Evolutionary conservation across 495 filamentous ascomycete species (phyloP), one percentile per base, ranked within the genome.

Genomic region (Corynascus novoguineensis): DNA sequence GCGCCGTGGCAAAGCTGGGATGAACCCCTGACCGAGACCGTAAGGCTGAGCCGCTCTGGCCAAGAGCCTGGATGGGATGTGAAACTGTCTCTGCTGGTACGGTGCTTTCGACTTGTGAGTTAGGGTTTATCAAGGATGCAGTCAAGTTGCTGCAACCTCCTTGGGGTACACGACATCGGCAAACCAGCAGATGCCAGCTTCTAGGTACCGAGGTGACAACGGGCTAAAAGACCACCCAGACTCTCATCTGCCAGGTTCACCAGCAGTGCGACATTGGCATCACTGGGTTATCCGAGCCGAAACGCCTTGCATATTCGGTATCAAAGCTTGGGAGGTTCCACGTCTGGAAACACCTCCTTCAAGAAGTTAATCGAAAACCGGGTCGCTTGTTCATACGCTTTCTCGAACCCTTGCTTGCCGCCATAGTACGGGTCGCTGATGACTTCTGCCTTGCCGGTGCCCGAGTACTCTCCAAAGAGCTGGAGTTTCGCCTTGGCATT

Each of bases 341-440:
- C 68, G 44, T 75, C 68, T 7, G 76, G 75, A 50, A 80, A 79
- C n/a, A 71, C 72, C 7, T 75, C 65, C 22, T 69, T 68, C 49
- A 95, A 59, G 64, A 96, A 90, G 51, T 86, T 87, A 65, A 80
- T 81, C 27, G 89, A 88, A 67, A 96, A 96, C 53, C 87, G 76
- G 34, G 79, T 73, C 48, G 86, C 83, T 74, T 97, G 93, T 69
- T 92, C 83, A 68, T 87, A 96, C 28, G 91, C 89, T 64, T 81
- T 82, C 59, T 89, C 86, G 65, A 98, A 98, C 5, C 90, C 90
- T 56, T 90, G 79, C 4, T 75, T 77, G 6, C 81, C 90, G 9
- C 89, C 90, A 73, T 97, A 97, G 66, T 98, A 98, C 9, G 93
- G 93, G 66, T 97, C 93, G 58, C 81, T 74, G n/a, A 97, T 85